Evolutionary conservation across 202 grass and related monocot species (phyloP).

Genomic region (Zoysia matrella): DNA sequence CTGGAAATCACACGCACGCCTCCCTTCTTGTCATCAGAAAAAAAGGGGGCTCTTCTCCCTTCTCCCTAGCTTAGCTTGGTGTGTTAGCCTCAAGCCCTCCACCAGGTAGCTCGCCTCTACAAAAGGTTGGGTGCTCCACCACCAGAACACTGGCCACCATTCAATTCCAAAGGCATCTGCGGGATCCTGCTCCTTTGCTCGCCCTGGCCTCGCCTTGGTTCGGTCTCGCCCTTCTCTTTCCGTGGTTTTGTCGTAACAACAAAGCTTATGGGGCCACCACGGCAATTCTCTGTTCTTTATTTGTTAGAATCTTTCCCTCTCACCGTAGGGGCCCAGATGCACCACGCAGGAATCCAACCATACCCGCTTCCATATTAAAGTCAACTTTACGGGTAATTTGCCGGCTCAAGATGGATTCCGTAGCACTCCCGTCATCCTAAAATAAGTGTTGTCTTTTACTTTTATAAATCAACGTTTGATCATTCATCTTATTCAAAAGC

Average conservation of each 20-base stretch:
- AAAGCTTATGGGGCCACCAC: constrained; percentile 22
- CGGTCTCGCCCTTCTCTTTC: constrained; percentile 41
- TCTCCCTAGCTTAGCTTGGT: constrained; percentile 34
- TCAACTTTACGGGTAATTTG: constrained; percentile 65
- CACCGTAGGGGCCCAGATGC: constrained; percentile 45
- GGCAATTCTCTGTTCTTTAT: constrained; percentile 46
- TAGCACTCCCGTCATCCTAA: not conserved
- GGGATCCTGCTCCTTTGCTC: constrained; percentile 37
- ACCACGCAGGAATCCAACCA: constrained; percentile 60
- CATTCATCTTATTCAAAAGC: no score
- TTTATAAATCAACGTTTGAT: no score
- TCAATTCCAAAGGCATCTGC: constrained; percentile 43
- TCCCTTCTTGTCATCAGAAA: constrained; percentile 49
- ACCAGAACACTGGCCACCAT: constrained; percentile 34
- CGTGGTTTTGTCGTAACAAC: constrained; percentile 44
- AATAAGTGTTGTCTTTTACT: no score
- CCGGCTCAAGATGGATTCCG: constrained; percentile 54
- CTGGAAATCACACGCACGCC: constrained; percentile 44
- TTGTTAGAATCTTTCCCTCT: constrained; percentile 82
- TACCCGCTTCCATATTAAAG: constrained; percentile 51
- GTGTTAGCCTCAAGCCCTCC: constrained; percentile 4
- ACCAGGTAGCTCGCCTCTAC: not conserved
- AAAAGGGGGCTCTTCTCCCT: constrained; percentile 26
- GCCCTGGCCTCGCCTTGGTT: not conserved
- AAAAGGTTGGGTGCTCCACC: constrained; percentile 39